Evolutionary conservation across 2,329 filamentous ascomycete species (phyloP).

Genomic region (Macrophomina pseudophaseolina): DNA sequence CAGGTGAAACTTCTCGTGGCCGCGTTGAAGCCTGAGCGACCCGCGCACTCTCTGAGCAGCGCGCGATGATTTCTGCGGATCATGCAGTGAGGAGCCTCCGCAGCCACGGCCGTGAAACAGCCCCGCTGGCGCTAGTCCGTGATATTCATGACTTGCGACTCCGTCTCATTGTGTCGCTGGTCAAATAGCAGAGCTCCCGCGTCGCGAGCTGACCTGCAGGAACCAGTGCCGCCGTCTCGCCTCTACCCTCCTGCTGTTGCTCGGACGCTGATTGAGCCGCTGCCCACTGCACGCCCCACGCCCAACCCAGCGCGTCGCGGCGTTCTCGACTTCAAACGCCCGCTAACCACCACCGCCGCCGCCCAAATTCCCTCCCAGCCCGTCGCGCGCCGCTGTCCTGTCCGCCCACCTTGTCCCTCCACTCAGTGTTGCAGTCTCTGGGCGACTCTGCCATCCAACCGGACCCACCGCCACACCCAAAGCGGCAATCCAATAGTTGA

Average conservation of each 20-base stretch:
- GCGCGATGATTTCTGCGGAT: slow-evolving; percentile 25
- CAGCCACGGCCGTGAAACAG: slow-evolving; percentile 26
- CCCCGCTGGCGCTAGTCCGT: slow-evolving; percentile 26
- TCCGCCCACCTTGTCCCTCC: slow-evolving; percentile 2
- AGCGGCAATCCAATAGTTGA: slow-evolving; percentile 27
- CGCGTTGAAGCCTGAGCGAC: slow-evolving; percentile 23
- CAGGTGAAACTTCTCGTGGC: slow-evolving; percentile 24
- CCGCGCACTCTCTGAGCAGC: slow-evolving; percentile 12
- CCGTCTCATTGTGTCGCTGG: slow-evolving; percentile 19
- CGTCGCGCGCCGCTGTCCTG: slow-evolving; percentile 9
- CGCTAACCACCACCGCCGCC: slow-evolving; percentile 21
- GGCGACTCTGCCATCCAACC: slow-evolving; percentile 2
- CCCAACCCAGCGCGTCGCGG: slow-evolving; percentile 14
- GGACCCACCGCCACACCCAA: slow-evolving; percentile 25
- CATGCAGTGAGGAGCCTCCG: slow-evolving; percentile 25
- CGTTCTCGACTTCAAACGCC: slow-evolving; percentile 24
- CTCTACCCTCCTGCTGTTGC: neutral
- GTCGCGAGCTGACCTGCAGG: slow-evolving; percentile 9
- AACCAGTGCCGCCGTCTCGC: slow-evolving; percentile 6
- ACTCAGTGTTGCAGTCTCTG: neutral
- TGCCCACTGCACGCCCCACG: slow-evolving; percentile 18
- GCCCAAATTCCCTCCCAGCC: slow-evolving; percentile 14
- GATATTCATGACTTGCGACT: slow-evolving; percentile 23
- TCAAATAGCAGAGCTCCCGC: slow-evolving; percentile 22
- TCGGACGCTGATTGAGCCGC: slow-evolving; percentile 22